phyloP scores from a whole-genome alignment of 257 asterid species.

The Solanum chmielewskii region DNA sequence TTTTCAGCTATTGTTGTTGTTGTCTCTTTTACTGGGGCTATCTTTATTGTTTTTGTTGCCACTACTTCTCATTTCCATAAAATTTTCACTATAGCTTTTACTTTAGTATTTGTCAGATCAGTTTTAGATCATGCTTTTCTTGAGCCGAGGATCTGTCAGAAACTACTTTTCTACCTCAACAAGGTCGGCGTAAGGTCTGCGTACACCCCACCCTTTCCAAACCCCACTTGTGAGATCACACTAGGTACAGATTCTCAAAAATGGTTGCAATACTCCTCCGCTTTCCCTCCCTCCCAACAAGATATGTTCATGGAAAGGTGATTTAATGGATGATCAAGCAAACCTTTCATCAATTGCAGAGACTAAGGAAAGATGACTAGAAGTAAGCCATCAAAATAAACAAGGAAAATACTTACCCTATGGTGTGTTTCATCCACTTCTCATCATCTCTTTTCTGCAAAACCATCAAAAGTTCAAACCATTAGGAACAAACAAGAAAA shows the following conservation, averaged over 20 bases:
- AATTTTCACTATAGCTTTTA: not conserved
- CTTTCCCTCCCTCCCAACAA: not conserved
- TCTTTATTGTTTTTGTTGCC: not conserved
- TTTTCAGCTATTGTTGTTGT: not conserved
- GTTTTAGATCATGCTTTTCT: not conserved
- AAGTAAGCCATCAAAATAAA: not conserved
- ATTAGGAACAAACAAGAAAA: not conserved
- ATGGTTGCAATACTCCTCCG: not conserved
- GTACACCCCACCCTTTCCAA: not conserved
- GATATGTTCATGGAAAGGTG: not conserved
- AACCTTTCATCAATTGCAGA: not conserved
- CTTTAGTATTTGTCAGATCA: not conserved
- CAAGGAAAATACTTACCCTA: slow-evolving; percentile 54
- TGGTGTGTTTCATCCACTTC: slow-evolving; percentile 86
- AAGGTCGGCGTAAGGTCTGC: not conserved
- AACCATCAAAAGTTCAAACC: slow-evolving; percentile 2
- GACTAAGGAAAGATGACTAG: not conserved
- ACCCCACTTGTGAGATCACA: not conserved
- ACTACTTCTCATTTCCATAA: not conserved
- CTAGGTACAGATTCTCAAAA: not conserved
- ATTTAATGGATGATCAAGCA: not conserved
- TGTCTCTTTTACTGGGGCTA: not conserved
- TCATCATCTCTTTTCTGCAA: slow-evolving; percentile 91
- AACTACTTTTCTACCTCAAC: not conserved
- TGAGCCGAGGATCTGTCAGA: not conserved